These are phyloP conservation scores for Lachnellula suecica DNA, from an alignment of 2,329 filamentous ascomycete genomes.

Conservation along the genomic window DNA sequence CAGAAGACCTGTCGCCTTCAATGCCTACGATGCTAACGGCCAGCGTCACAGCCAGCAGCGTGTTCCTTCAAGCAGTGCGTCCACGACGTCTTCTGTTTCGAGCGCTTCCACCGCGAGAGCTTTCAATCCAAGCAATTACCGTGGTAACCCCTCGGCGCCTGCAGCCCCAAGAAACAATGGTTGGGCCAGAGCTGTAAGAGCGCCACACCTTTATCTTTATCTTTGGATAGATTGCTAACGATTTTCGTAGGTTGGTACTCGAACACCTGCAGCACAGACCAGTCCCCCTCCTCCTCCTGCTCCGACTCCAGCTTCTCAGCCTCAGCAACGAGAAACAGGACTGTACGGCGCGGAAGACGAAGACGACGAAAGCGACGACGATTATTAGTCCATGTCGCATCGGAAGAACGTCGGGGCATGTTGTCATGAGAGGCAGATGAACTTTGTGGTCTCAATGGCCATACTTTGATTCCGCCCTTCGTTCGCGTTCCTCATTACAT, in stretches of 20 bases:
- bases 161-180: too few relatives aligned
- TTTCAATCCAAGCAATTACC: neutral
- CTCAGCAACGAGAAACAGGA: neutral
- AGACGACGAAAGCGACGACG: neutral
- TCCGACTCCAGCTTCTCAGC: neutral
- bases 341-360: neutral
- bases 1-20: slow-evolving; percentile 5
- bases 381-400: neutral
- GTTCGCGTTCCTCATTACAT: too few relatives aligned
- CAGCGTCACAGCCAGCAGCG: slow-evolving; percentile 6
- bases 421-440: too few relatives aligned
- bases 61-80: neutral
- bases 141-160: too few relatives aligned
- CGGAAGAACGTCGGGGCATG: neutral
- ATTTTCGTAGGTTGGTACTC: neutral
- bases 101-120: neutral
- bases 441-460: too few relatives aligned
- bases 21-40: slow-evolving; percentile 17
- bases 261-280: neutral
- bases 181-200: too few relatives aligned
- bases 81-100: neutral
- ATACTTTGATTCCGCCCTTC: too few relatives aligned
- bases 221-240: neutral
- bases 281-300: neutral
- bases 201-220: neutral